These are phyloP conservation scores for Pichia nanzhaoensis DNA, from an alignment of 805 yeast genomes.

Conservation along the genomic window DNA sequence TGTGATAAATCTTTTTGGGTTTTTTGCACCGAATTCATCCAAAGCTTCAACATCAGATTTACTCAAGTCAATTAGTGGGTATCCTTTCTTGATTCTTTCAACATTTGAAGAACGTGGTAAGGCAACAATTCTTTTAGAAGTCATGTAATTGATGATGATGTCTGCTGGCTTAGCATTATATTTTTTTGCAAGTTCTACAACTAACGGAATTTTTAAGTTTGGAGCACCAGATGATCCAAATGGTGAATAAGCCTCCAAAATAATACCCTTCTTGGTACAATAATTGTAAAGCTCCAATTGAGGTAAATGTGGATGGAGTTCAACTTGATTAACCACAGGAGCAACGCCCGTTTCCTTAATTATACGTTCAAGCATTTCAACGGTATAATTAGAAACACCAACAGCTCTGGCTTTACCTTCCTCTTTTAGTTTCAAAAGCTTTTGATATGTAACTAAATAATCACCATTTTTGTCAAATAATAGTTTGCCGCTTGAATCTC, in stretches of 20 bases:
- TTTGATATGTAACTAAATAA: conserved; percentile 65
- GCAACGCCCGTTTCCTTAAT: conserved; percentile 44
- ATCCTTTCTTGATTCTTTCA: conserved; percentile 31
- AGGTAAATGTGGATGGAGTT: conserved; percentile 66
- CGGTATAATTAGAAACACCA: conserved; percentile 74
- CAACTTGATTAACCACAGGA: conserved; percentile 74
- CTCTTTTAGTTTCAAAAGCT: conserved; percentile 51
- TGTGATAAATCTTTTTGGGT: background rate
- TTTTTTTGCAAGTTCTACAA: conserved; percentile 41
- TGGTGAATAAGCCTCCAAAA: conserved; percentile 74
- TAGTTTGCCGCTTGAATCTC: conserved; percentile 32
- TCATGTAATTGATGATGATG: conserved; percentile 51
- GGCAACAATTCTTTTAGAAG: conserved; percentile 42
- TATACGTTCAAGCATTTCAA: conserved; percentile 45
- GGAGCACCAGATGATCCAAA: conserved; percentile 60
- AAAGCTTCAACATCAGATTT: conserved; percentile 27
- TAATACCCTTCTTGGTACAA: conserved; percentile 46
- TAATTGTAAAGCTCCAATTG: conserved; percentile 54
- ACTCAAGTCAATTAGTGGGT: conserved; percentile 29
- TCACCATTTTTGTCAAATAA: conserved; percentile 72
- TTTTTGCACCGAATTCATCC: background rate
- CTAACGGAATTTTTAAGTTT: conserved; percentile 36
- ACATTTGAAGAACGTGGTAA: conserved; percentile 33
- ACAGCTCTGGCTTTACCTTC: conserved; percentile 54
- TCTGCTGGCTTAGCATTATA: conserved; percentile 42